Evolutionary conservation across 352 stramenopile genomes (phyloP), one percentile per base, ranked within the genome.

Genomic region (Plasmopara halstedii): DNA sequence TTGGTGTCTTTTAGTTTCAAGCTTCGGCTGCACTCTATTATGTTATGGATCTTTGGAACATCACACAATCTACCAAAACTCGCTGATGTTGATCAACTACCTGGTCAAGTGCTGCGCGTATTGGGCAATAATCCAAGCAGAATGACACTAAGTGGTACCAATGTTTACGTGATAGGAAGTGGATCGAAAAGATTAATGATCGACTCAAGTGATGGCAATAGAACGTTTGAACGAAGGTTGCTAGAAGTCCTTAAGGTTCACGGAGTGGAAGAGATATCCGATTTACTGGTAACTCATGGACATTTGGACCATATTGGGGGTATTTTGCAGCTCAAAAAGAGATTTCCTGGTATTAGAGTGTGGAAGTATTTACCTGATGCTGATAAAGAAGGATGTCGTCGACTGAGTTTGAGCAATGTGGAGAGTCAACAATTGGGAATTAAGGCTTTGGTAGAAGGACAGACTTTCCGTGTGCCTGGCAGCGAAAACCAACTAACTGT

Each of bases 241-340:
- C 39, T 69, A 35, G 27, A 54, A 6, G 67, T 69, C 9, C 77
- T 82, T 46, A 37, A 58, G 21, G 29, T 46, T 10, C 49, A 74
- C 2, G 65, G 61, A 2, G 67, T 86, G 32, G 29, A 56, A 2
- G 60, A 75, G 22, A 81, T 94, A 56, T 72, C 72, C 15, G 54
- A 90, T 54, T 55, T 97, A 32, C 43, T 97, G 20, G 66, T 96
- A 39, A 97, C 88, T 3, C 88, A 97, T 62, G 70, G 75, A 10
- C 88, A 97, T 50, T 66, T 67, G 19, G 88, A 97, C 52, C 88
- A 97, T 53, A 70, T 95, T 6, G 88, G 88, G 8, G 88, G 88
- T 11, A 41, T 96, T 1, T 43, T 85, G 43, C 56, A 59, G 29
- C 44, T 91, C 1, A 70, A 65, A 26, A 45, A 73, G 23, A 54